Base-by-base conservation (phyloP, 169 alveolate genomes). In the Besnoitia besnoiti region DNA sequence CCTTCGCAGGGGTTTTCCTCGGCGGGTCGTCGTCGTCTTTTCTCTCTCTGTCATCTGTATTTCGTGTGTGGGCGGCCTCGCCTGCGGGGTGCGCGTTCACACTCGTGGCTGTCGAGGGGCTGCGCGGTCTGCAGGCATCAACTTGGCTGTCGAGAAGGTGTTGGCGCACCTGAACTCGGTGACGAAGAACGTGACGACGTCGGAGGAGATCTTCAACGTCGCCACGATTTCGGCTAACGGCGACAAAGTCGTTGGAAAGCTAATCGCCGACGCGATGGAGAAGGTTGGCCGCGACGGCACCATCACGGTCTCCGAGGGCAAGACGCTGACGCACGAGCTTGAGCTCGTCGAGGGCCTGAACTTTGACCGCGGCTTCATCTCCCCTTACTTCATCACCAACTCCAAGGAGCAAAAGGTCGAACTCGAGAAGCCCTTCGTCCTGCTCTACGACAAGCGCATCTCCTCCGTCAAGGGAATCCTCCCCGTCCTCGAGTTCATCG, bases 211-310 rank as follows among this genome's bases (percentile, higher is more conserved):
- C 50, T 90, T 89, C 47, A 92, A 95, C 85, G 99, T 99, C 30
- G 99, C 99, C 76, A 99, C 99, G 75, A 99, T 99, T 82, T 98
- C 99, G 80, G 99, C 99, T 30, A 99, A 99, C 91, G 99, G 99
- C 21, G 99, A 99, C 96, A 85, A 95, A 50, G 97, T 96, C 67
- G 98, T 99, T 73, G 99, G 99, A 51, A 95, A 95, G 40, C 95
- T 99, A 91, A 98, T 99, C 67, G 99, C 99, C 8, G 99, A 97
- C 89, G 99, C 99, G 3, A 98, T 99, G 98, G 98, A 98, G 92
- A 93, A 90, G 76, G 99, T 98, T 40, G 99, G 99, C 44, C 97
- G 97, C 84, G 99, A 98, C 85, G 99, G 99, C 67, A 98, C 99
- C 39, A 98, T 99, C 88, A 98, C 99, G 10, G 99, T 99, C 67